Evolutionary conservation across 1,284 basidiomycete species (phyloP), one percentile per base, ranked within the genome.

Genomic region (Mycena sp.): DNA sequence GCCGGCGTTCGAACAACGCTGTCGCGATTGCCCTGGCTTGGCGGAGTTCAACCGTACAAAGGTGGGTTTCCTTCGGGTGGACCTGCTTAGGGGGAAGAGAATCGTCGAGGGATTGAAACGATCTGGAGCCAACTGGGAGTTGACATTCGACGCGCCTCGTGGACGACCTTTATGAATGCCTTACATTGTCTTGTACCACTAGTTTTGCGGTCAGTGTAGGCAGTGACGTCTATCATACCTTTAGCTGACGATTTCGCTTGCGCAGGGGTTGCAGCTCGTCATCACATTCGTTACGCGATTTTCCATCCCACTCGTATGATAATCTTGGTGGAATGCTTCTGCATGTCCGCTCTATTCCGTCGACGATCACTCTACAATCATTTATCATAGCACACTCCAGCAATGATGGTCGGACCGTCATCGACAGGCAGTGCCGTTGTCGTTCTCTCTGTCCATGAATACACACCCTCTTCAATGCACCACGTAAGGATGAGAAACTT

Each of bases 81-180:
- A 67, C 44, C 55, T 67, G 23, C 56, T 67, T 29, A 35, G 28
- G 32, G 65, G 65, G 9, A 59, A 56, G 43, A 53, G 65, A 43
- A 67, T 67, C 58, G 64, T 67, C 38, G 62, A 67, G 19, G 65
- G 65, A 21, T 46, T 67, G 50, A 53, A 57, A 40, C 58, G 61
- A n/a, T 32, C 53, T 26, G 55, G 58, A 25, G 65, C 62, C 6
- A 61, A 55, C 9, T 67, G 65, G 65, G 62, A 64, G 51, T 55
- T 67, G 19, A 17, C 52, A 11, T 56, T 64, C 26, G 48, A 64
- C n/a, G 26, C 25, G 17, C 49, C 54, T 40, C 29, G 45, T 29
- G 37, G 29, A 50, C 46, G 44, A 44, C 21, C 30, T 29, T 40
- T 11, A 37, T 35, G 30, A 40, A 35, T 9, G 9, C 32, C 32